Conservation (phyloP, 179 eudicot genomes). For the Amaranthus tricolor region DNA sequence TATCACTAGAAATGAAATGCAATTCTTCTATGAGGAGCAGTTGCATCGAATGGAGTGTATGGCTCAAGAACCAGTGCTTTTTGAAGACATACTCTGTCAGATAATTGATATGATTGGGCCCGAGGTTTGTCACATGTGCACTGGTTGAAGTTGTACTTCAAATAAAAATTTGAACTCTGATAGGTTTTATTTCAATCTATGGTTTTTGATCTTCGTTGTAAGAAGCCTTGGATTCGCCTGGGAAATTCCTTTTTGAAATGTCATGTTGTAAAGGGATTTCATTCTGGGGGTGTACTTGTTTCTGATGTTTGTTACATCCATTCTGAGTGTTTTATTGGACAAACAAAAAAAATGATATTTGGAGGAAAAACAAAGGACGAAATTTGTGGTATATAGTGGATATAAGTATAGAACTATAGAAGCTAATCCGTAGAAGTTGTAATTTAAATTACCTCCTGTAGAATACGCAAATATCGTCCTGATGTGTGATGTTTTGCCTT, state of each 20-base stretch:
- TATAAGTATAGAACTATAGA: background rate
- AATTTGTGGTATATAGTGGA: background rate
- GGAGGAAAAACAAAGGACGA: background rate
- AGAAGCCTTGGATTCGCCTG: background rate
- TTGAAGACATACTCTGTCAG: slow-evolving; percentile 97
- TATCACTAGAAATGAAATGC: slow-evolving; percentile 89
- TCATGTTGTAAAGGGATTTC: background rate
- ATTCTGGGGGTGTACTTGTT: background rate
- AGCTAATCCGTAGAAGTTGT: background rate
- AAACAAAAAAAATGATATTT: background rate
- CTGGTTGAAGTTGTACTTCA: background rate
- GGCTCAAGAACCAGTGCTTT: slow-evolving; percentile 98
- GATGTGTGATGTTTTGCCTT: background rate
- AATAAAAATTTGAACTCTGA: background rate
- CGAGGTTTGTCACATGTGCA: slow-evolving; percentile 54
- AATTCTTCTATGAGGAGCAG: slow-evolving; percentile 96
- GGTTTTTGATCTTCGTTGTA: background rate
- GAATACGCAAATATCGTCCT: background rate
- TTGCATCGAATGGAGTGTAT: slow-evolving; percentile 99
- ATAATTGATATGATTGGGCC: slow-evolving; percentile 93
- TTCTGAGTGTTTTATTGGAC: background rate
- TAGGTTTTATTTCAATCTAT: background rate
- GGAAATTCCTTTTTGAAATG: background rate
- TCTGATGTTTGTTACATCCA: background rate
- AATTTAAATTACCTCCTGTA: background rate